Percentiles rank a stretch among this genome's conserved stretches.
Conservation (phyloP, 129 eudicot genomes). For the Flaveria ramosissima region DNA sequence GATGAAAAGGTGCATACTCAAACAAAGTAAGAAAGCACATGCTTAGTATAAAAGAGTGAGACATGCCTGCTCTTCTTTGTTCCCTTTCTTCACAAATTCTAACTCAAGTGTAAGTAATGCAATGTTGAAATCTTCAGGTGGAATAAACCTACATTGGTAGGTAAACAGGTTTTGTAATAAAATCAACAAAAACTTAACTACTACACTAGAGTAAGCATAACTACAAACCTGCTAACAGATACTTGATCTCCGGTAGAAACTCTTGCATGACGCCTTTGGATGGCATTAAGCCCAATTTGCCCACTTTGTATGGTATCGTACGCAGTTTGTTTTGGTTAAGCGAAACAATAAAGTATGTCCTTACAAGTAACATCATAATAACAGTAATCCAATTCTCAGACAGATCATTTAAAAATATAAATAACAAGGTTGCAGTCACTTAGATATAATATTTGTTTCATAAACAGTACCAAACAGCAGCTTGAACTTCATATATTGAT, state of each 20-base stretch:
- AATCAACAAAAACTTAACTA: slow-evolving; percentile 10
- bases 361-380: slow-evolving; percentile 20
- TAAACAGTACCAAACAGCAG: neutral
- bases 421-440: neutral
- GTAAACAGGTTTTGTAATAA: neutral
- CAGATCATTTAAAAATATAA: slow-evolving; percentile 16
- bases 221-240: slow-evolving; percentile 63
- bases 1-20: slow-evolving; percentile 5
- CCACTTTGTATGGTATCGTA: slow-evolving; percentile 63
- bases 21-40: slow-evolving; percentile 6
- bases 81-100: slow-evolving; percentile 83
- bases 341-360: slow-evolving; percentile 13
- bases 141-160: slow-evolving; percentile 55
- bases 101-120: slow-evolving; percentile 86
- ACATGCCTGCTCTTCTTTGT: slow-evolving; percentile 74
- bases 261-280: slow-evolving; percentile 80
- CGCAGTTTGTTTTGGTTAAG: slow-evolving; percentile 68
- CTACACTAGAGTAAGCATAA: slow-evolving; percentile 15
- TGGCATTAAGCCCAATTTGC: slow-evolving; percentile 76
- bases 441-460: neutral
- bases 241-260: slow-evolving; percentile 79
- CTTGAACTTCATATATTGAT: neutral
- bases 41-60: neutral
- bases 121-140: slow-evolving; percentile 78
- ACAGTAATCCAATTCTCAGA: slow-evolving; percentile 1